Evolutionary conservation across 306 rosid genomes (phyloP).

Genomic region (Cucurbita ficifolia): DNA sequence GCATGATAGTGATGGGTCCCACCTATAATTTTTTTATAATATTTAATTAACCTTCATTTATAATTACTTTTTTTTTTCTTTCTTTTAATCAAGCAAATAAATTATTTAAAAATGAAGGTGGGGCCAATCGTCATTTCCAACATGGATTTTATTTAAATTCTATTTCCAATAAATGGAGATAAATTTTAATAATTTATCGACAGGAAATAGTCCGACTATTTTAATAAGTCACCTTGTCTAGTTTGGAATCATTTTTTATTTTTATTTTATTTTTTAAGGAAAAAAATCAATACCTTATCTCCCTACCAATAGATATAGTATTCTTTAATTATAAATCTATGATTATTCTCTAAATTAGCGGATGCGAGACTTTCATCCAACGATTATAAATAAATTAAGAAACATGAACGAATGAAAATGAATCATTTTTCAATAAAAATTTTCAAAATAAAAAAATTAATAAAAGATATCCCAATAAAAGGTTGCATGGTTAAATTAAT

Average conservation of each 20-base stretch:
- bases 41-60: background rate
- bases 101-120: background rate
- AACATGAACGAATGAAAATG: background rate
- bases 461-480: background rate
- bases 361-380: no score
- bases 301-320: no score
- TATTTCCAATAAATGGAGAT: background rate
- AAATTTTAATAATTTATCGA: background rate
- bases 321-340: no score
- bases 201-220: background rate
- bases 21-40: background rate
- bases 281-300: no score
- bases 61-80: background rate
- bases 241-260: background rate
- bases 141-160: background rate
- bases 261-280: background rate
- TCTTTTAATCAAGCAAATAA: background rate
- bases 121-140: background rate
- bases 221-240: no score
- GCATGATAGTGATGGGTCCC: constrained; percentile 6
- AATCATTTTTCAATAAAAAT: background rate
- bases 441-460: no score
- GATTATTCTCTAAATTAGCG: no score
- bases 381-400: background rate
- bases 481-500: background rate